These are phyloP conservation scores for Chaetomium sp. DNA, from an alignment of 2,329 filamentous ascomycete genomes.

Conservation along the genomic window DNA sequence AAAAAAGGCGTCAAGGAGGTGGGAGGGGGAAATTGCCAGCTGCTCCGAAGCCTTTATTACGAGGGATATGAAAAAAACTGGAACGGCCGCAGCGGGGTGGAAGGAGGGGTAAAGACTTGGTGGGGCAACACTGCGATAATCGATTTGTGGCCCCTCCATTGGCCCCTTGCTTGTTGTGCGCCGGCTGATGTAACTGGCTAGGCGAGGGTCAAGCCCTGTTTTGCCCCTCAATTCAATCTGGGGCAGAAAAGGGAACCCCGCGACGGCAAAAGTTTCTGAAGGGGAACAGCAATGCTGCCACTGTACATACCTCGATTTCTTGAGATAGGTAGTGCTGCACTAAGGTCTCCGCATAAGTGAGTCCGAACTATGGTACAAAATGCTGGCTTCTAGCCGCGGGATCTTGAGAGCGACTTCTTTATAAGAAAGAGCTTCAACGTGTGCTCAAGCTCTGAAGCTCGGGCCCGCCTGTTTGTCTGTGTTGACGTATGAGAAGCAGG, in stretches of 20 bases:
- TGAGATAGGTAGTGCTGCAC: no score
- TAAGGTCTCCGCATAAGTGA: no score
- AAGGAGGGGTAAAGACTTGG: slow-evolving; percentile 24
- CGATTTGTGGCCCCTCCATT: slow-evolving; percentile 21
- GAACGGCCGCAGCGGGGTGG: slow-evolving; percentile 11
- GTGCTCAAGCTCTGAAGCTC: background rate
- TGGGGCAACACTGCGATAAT: slow-evolving; percentile 18
- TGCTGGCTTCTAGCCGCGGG: background rate
- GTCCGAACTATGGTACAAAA: no score
- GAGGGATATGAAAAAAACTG: slow-evolving; percentile 18
- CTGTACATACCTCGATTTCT: background rate
- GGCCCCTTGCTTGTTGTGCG: slow-evolving; percentile 19
- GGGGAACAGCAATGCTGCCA: background rate
- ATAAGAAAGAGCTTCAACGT: background rate
- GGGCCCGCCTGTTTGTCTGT: background rate
- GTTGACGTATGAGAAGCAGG: slow-evolving; percentile 4
- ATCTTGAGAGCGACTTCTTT: background rate
- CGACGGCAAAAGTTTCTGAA: slow-evolving; percentile 3
- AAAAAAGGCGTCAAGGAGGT: slow-evolving; percentile 16
- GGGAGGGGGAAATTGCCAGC: slow-evolving; percentile 16
- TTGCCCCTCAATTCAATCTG: slow-evolving; percentile 21
- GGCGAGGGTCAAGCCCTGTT: slow-evolving; percentile 27
- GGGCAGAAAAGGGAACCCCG: slow-evolving; percentile 7
- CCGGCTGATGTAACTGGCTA: slow-evolving; percentile 22
- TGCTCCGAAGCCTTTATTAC: slow-evolving; percentile 18